phyloP scores from a whole-genome alignment of 164 flowering plant genomes.

The Magnolia changhungtana region DNA sequence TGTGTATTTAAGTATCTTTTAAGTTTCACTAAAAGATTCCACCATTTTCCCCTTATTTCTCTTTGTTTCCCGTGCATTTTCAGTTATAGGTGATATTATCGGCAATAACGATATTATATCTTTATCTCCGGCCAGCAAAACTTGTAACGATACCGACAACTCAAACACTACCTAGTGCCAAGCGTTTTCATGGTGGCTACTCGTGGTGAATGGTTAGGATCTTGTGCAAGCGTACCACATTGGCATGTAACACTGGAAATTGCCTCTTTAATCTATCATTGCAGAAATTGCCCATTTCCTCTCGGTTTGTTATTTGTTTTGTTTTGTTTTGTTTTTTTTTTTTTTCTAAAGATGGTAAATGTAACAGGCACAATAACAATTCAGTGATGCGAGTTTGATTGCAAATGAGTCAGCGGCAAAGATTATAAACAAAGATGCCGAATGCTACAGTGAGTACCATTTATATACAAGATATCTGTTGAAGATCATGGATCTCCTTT shows the following conservation, averaged over 20 bases:
- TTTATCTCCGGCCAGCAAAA: too few species aligned
- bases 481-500: background rate
- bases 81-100: too few species aligned
- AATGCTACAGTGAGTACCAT: slow-evolving; percentile 74
- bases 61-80: too few species aligned
- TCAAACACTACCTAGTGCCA: background rate
- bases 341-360: slow-evolving; percentile 1
- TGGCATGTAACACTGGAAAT: too few species aligned
- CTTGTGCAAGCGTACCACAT: background rate
- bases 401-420: slow-evolving; percentile 71
- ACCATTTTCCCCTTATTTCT: too few species aligned
- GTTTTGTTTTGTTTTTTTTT: slow-evolving; percentile 1
- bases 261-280: background rate
- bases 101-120: too few species aligned
- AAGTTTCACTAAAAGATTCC: too few species aligned
- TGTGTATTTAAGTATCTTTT: too few species aligned
- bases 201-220: background rate
- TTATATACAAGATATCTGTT: background rate
- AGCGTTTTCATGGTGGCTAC: background rate
- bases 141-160: too few species aligned
- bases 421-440: slow-evolving; percentile 75
- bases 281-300: background rate
- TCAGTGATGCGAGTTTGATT: slow-evolving; percentile 82
- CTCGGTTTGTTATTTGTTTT: background rate
- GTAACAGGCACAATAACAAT: slow-evolving; percentile 78